Base-by-base conservation (phyloP, 257 asterid genomes). In the Solanum piurae region DNA sequence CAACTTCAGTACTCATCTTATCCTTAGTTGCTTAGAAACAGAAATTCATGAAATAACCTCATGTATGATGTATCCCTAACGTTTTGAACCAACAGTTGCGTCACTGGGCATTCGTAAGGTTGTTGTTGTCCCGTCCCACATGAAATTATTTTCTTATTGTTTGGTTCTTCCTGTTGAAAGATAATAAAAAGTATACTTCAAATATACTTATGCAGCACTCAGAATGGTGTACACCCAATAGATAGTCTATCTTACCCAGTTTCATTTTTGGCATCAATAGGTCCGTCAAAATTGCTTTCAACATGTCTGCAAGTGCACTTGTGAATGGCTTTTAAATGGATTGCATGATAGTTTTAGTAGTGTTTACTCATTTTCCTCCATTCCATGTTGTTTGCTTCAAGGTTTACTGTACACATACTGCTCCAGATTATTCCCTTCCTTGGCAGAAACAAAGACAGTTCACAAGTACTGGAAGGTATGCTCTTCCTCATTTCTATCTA, bases 391-490 rank as follows among this genome's bases (percentile, higher is more conserved):
- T 79, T 44, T 27, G 64, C 13, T 44, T 91, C 44, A 88, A 96
- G 99, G 98, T 95, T 37, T 96, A 96, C 90, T 95, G 98, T 91
- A 95, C 96, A 40, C 99, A 96, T 86, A 95, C 99, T 64, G 98
- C 94, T 66, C 98, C 99, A 6, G 98, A 96, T 87, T 94, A 96
- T 91, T 96, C 99, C 89, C 99, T 96, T 88, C 99, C 99, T 38
- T 94, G 99, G 98, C 99, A 94, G 93, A 95, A 95, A 90, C 99
- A 95, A 88, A 92, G 98, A 88, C 98, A 95, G 86, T 94, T 87
- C 82, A 95, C 98, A 72, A 95, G 99, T 90, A 96, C 99, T 42
- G 98, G 99, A 90, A 96, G 98, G 99, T 91, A 95, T 90, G 96
- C 86, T 49, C 21, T 86, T 25, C 84, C 88, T 86, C 89, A 73